Percentiles rank a stretch among this genome's conserved stretches.
phyloP scores from a whole-genome alignment of 179 eudicot species.

The Actinidia arguta region DNA sequence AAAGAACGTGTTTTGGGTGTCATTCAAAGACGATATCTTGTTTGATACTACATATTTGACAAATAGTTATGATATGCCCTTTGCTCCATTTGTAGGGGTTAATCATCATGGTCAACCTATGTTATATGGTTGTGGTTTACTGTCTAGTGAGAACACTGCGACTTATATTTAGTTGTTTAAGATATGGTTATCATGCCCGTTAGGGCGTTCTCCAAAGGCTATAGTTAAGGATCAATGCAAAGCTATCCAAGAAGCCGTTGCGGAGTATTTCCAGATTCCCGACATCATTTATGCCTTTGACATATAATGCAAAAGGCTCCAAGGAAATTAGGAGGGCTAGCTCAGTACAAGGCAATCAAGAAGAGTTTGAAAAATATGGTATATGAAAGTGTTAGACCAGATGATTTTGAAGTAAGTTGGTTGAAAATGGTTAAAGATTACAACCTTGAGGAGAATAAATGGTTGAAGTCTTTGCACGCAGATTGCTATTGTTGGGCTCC shows the following conservation, averaged over 20 bases:
- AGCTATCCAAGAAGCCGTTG: conserved; percentile 2
- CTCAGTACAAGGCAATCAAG: not conserved
- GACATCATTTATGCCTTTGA: conserved; percentile 8
- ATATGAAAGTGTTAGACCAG: not conserved
- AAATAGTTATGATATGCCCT: conserved; percentile 12
- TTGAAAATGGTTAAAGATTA: not conserved
- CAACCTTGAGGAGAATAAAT: not conserved
- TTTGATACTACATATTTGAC: conserved; percentile 15
- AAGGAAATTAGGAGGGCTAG: not conserved
- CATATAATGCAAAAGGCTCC: conserved; percentile 6
- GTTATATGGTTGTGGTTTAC: conserved; percentile 20
- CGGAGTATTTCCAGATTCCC: conserved; percentile 15
- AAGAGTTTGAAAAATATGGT: not conserved
- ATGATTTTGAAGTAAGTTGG: conserved; percentile 12
- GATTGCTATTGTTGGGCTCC: conserved; percentile 17
- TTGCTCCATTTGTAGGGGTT: conserved; percentile 10
- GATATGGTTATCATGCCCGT: not conserved
- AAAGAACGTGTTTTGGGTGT: conserved; percentile 20
- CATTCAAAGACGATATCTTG: not conserved
- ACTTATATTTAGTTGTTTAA: conserved; percentile 21
- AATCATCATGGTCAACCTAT: conserved; percentile 21
- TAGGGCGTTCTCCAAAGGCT: not conserved
- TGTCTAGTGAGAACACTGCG: not conserved
- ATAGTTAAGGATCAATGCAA: conserved; percentile 16
- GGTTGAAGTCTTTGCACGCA: not conserved